These are phyloP conservation scores for Carnegiea gigantea DNA, from an alignment of 179 eudicot species.

Conservation along the genomic window DNA sequence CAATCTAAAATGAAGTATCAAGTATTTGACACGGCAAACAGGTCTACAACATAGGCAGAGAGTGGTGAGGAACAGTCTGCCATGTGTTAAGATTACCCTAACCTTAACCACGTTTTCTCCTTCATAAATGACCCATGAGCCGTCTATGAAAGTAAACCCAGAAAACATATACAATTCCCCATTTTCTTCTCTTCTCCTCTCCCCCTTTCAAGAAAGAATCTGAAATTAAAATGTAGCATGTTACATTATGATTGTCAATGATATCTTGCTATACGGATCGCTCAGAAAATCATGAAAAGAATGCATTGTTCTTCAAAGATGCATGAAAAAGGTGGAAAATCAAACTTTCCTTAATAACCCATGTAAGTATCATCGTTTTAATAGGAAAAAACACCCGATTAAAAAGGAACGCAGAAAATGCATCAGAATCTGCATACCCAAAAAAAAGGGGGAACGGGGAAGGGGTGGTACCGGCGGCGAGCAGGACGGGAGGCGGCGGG, in stretches of 20 bases:
- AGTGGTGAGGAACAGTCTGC: too few species aligned
- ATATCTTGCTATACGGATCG: neutral
- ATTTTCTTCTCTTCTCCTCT: neutral
- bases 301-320: neutral
- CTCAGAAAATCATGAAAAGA: neutral
- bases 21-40: too few species aligned
- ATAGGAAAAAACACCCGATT: neutral
- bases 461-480: constrained; percentile 3
- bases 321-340: neutral
- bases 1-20: too few species aligned
- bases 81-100: too few species aligned
- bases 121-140: too few species aligned
- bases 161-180: neutral
- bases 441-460: neutral
- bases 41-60: too few species aligned
- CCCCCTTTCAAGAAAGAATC: neutral
- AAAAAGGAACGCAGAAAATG: neutral
- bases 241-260: neutral
- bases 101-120: too few species aligned
- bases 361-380: neutral
- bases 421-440: neutral
- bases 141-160: too few species aligned
- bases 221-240: neutral
- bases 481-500: neutral
- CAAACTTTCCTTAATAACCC: neutral